Base-by-base conservation (phyloP, 2,329 filamentous ascomycete species). In the Ascochyta clinopodiicola region DNA sequence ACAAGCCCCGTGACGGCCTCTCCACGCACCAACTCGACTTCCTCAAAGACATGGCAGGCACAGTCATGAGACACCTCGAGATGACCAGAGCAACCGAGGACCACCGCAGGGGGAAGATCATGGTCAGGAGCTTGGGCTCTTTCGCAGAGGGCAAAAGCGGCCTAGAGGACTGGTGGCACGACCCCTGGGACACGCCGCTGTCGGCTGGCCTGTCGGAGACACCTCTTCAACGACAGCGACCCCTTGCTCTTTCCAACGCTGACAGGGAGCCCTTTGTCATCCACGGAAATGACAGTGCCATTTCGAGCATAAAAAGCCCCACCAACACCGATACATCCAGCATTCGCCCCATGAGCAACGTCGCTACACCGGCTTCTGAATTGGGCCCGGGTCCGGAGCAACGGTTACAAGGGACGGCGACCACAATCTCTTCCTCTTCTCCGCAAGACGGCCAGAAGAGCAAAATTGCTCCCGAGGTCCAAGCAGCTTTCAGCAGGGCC, bases 11-110 rank as follows among this genome's bases (percentile, higher is more conserved):
- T 13, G 64, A 81, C 37, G 82, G 81, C 0, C 64, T 89, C 17
- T 75, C 74, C 10, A 64, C 76, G 0, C 77, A 77, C 8, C 81
- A 86, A 44, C 58, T 82, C 2, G 76, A 79, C 21, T 86, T 85
- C 44, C 75, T 89, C 68, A 79, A 81, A 38, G 84, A 85, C 36
- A 78, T 88, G 72, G 70, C 71, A 0, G 75, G 75, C 17, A 82
- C 84, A 4, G 78, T 86, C 4, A 85, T 86, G 75, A 81, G 86
- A 34, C 86, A 88, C 53, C 70, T 90, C 8, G 85, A 86, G 72
- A 82, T 79, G 77, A 83, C 77, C 39, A 79, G 80, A 59, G 79
- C 77, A 57, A 81, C 75, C 48, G 82, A 78, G 51, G 84, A 81
- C 61, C 82, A 81, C 61, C 81, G 77, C 63, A 80, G 79, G 61